Percentiles rank a stretch among this genome's conserved stretches.
Conservation (phyloP, 345 rosid species). For the Gossypium australe region DNA sequence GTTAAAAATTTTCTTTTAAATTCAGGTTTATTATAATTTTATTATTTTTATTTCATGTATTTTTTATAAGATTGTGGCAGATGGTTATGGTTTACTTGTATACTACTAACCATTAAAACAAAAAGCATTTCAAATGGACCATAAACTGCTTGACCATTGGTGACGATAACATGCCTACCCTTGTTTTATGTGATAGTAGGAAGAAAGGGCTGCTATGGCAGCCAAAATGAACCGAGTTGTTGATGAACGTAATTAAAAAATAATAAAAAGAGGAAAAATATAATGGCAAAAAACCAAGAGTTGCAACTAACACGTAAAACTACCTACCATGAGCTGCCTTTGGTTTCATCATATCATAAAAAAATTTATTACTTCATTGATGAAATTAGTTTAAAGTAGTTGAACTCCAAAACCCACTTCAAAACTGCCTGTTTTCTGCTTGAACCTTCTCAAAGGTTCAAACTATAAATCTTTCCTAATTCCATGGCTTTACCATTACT, state of each 20-base stretch:
- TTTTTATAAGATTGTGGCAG: no score
- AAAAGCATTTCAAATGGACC: no score
- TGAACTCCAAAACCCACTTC: conserved; percentile 39
- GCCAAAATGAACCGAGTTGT: neutral
- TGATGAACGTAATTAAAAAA: neutral
- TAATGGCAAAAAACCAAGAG: neutral
- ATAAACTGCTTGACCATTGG: no score
- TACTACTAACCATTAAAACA: no score
- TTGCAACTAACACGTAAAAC: conserved; percentile 19
- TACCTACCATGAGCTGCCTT: conserved; percentile 17
- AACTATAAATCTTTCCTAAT: conserved; percentile 14
- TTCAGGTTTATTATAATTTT: no score
- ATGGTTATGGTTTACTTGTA: no score
- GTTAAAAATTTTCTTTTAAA: no score
- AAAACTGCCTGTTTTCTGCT: conserved; percentile 23
- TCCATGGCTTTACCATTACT: conserved; percentile 7
- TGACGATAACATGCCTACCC: neutral
- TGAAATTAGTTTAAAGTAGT: conserved; percentile 29
- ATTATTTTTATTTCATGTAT: no score
- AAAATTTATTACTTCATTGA: conserved; percentile 5
- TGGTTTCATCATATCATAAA: neutral
- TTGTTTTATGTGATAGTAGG: neutral
- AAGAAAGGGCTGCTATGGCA: neutral
- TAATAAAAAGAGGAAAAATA: neutral
- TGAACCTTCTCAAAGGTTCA: neutral